Evolutionary conservation across 208 protist species (phyloP).

Genomic region (Endotrypanum monterogeii): DNA sequence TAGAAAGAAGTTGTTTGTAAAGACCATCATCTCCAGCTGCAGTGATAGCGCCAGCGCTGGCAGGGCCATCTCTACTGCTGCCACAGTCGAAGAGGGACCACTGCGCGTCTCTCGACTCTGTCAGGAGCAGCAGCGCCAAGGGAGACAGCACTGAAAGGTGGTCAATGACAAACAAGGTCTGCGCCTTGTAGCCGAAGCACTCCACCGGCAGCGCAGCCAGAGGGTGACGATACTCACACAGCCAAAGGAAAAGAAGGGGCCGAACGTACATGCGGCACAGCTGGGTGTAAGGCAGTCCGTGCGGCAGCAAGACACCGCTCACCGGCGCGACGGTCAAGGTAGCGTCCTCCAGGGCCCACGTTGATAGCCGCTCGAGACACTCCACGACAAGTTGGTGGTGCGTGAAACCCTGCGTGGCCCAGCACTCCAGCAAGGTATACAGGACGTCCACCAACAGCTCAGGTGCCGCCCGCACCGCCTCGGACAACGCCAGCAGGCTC

Average conservation of each 20-base stretch:
- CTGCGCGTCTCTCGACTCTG: slow-evolving; percentile 13
- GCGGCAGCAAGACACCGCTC: neutral
- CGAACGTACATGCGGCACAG: slow-evolving; percentile 51
- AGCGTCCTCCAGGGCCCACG: slow-evolving; percentile 9
- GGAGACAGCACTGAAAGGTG: slow-evolving; percentile 41
- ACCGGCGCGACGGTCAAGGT: neutral
- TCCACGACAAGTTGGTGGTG: slow-evolving; percentile 49
- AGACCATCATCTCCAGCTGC: neutral
- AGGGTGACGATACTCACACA: slow-evolving; percentile 61
- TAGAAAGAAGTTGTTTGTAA: neutral
- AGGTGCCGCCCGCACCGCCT: slow-evolving; percentile 56
- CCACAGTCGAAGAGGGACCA: slow-evolving; percentile 1
- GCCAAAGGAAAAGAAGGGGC: slow-evolving; percentile 61
- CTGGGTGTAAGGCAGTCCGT: slow-evolving; percentile 14
- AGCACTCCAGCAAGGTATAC: slow-evolving; percentile 78
- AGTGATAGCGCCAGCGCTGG: too few species aligned
- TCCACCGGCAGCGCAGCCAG: slow-evolving; percentile 61
- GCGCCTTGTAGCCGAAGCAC: slow-evolving; percentile 57
- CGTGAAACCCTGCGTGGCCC: slow-evolving; percentile 64
- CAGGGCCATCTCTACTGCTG: neutral
- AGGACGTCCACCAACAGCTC: slow-evolving; percentile 53
- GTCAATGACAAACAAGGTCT: slow-evolving; percentile 29
- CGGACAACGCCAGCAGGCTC: slow-evolving; percentile 64
- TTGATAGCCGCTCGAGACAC: slow-evolving; percentile 53
- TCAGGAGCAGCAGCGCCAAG: slow-evolving; percentile 49